Percentiles rank a stretch among this genome's conserved stretches.
Evolutionary conservation across 2,329 filamentous ascomycete genomes (phyloP).

Genomic region (Sporothrix dimorphospora): DNA sequence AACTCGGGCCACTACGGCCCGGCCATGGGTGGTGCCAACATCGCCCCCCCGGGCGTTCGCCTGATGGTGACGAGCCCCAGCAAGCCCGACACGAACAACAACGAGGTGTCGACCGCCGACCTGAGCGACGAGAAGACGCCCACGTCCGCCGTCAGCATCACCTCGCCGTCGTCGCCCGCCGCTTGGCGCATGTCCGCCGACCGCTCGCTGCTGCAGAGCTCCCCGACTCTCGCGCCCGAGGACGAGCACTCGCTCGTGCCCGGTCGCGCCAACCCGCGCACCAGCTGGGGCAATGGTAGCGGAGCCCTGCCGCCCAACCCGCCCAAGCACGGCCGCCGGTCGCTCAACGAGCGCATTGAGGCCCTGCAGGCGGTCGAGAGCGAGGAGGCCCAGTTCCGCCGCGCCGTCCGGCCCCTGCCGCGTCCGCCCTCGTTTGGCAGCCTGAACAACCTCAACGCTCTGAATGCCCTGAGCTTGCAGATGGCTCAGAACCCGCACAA

Average conservation of each 20-base stretch:
- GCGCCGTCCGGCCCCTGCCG: constrained; percentile 26
- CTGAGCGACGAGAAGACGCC: constrained; percentile 21
- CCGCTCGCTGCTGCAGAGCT: constrained; percentile 21
- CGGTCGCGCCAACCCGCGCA: constrained; percentile 7
- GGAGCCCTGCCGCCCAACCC: neutral
- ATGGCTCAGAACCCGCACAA: neutral
- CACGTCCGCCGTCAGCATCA: neutral
- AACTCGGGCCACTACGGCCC: neutral
- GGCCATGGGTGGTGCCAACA: neutral
- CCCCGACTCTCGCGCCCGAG: constrained; percentile 26
- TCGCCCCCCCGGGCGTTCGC: neutral
- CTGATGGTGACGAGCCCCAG: constrained; percentile 26
- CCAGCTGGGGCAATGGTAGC: constrained; percentile 1
- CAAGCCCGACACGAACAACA: neutral
- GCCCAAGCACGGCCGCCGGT: constrained; percentile 23
- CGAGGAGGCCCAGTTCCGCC: constrained; percentile 5
- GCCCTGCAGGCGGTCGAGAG: constrained; percentile 17
- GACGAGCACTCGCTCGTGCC: constrained; percentile 24
- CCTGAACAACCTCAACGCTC: neutral
- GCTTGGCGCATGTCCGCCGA: constrained; percentile 19
- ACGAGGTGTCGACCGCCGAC: neutral
- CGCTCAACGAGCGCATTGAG: constrained; percentile 25
- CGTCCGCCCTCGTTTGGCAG: constrained; percentile 22
- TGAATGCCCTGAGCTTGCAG: neutral
- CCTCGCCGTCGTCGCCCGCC: neutral